Evolutionary conservation across 768 basidiomycete genomes (phyloP), one percentile per base, ranked within the genome.

Genomic region (Fomitopsis serialis): DNA sequence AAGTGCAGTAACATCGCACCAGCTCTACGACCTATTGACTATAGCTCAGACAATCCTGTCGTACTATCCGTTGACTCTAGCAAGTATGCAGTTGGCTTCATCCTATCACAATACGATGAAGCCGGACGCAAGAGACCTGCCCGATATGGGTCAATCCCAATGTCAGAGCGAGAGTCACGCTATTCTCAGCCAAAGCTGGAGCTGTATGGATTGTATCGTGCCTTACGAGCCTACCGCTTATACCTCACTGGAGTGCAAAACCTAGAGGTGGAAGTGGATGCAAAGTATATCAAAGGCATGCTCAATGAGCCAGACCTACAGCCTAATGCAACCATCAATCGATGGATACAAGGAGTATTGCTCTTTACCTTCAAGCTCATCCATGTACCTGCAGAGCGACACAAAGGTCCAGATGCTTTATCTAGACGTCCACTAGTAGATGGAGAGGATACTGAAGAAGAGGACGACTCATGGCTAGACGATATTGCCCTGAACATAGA

Each of bases 291-390:
- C 29, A 61, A 64, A 21, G 74, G 70, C 2, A 75, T 71, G 70
- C 52, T 75, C 0, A 69, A 70, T 23, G 71, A 74, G 32, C 73
- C 72, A 0, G 71, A 73, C 32, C 59, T 73, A 0, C 64, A 68
- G 2, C 74, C 73, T 0, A 71, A 65, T 42, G 68, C 70, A 6
- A 58, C 69, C 0, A 68, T 75, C 11, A 78, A 77, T 46, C 45
- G 71, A 3, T 78, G 76, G 76, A 73, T 78, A 32, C 65, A 67
- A 0, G 68, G 58, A 0, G 74, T 78, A 13, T 60, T 70, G 0
- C 51, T 73, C 0, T 76, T n/a, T 51, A 55, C 68, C 34, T 73
- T 75, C 58, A 58, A 56, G 2, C 55, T 77, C 1, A 50, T 63
- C 0, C 76, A 78, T 45, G 66, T 78, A 8, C 70, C 74, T 0